Percentiles rank a stretch among this genome's conserved stretches.
Evolutionary conservation across 2,329 filamentous ascomycete species (phyloP).

Genomic region (Diaporthe ilicicola): DNA sequence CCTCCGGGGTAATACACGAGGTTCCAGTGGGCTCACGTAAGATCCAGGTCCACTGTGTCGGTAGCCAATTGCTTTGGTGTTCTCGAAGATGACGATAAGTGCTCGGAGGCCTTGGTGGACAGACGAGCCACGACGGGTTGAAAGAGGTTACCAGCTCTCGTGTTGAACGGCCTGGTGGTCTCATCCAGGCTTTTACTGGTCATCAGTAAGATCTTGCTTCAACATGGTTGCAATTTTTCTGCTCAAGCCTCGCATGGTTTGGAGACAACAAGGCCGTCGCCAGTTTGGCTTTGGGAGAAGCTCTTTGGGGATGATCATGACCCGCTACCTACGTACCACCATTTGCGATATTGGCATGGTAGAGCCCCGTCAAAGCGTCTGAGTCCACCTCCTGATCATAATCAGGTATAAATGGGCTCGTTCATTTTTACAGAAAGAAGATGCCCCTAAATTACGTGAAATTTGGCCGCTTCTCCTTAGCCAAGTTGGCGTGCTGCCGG

Average conservation of each 20-base stretch:
- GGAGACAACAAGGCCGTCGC: not conserved
- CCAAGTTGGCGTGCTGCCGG: not conserved
- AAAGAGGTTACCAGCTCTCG: too few species aligned
- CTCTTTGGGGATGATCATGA: too few species aligned
- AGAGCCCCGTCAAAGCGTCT: not conserved
- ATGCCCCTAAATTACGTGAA: not conserved
- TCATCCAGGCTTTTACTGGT: not conserved
- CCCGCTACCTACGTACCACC: not conserved
- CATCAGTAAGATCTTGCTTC: not conserved
- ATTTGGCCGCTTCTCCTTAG: not conserved
- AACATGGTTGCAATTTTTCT: not conserved
- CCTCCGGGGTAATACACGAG: not conserved
- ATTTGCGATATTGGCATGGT: too few species aligned
- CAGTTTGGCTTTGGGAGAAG: not conserved
- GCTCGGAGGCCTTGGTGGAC: not conserved
- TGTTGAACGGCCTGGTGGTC: not conserved
- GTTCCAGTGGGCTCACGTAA: constrained; percentile 7
- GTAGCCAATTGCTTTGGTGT: not conserved
- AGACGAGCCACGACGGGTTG: not conserved
- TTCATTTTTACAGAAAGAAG: too few species aligned
- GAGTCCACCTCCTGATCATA: too few species aligned
- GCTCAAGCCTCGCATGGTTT: not conserved
- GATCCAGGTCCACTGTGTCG: not conserved
- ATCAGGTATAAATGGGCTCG: not conserved
- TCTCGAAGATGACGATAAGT: not conserved